Base-by-base conservation (phyloP, 352 stramenopile genomes). In the Globisporangium emineosum region DNA sequence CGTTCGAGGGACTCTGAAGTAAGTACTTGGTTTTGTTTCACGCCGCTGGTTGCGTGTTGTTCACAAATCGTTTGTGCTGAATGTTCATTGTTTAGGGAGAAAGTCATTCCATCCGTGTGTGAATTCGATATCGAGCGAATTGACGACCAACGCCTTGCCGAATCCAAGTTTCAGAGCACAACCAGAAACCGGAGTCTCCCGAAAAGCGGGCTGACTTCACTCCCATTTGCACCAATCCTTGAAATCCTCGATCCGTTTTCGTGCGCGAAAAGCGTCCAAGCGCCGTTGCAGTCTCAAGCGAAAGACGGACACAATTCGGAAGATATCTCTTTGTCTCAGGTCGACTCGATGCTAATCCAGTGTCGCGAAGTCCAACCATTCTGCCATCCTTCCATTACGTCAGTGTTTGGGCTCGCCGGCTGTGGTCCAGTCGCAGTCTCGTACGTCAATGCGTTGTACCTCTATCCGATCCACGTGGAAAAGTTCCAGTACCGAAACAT, bases 401-500 rank as follows among this genome's bases (percentile, higher is more conserved):
- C 72, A 25, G 71, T 62, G 5, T 77, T 77, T 52, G 84, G 84
- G 0, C 65, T 80, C 2, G 69, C 69, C 0, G 80, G 77, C 0
- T 81, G 73, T 32, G 82, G 84, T 3, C 82, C 79, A 5, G 62
- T 93, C 3, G 84, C 79, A 3, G 60, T 79, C 3, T 79, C 77
- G 32, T 90, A 86, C 43, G 53, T 90, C 0, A 81, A 91, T 49
- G 63, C 66, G 1, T 43, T 93, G 42, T 93, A 90, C 37, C 15
- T 90, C 5, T 93, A 90, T 56, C 80, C 84, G 6, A 69, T 86
- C 29, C 75, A 79, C 35, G 52, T 93, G 3, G 84, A 93, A 5
- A 84, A 76, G 27, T 88, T 87, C 45, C 77, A 78, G 32, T 84
- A 77, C 54, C 84, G 84, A 23, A 93, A 93, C 40, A 58, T 91